Evolutionary conservation across 768 basidiomycete species (phyloP), one percentile per base, ranked within the genome.

Genomic region (Galerina sulciceps): DNA sequence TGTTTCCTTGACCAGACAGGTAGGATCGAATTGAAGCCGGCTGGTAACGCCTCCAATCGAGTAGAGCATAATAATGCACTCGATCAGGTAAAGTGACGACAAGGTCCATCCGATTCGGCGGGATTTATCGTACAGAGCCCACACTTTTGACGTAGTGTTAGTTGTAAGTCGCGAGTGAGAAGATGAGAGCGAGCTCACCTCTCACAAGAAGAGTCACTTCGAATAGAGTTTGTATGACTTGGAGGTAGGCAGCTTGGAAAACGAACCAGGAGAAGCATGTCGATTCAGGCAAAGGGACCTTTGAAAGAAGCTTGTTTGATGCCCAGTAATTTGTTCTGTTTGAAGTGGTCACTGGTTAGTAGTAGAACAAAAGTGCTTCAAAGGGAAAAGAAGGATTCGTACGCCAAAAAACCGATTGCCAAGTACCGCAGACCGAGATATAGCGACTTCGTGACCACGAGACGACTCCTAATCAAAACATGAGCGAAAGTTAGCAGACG

Each of bases 181-280:
- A 50, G 38, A 43, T 8, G 31, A 23, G 43, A 43, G 40, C 4
- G n/a, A n/a, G n/a, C 4, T 22, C 23, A 53, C 58, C 58, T 53
- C 58, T 53, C 13, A 53, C 52, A 22, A 59, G 20, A 15, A 59
- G 37, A 40, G 53, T 59, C 20, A 53, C 23, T 23, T 59, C 58
- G 37, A 53, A 59, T 22, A 53, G 40, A 23, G 40, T 40, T 18
- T 45, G 23, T 15, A 53, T 36, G 17, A 40, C 22, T 31, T 53
- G 51, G 9, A 47, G 20, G 26, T 53, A 59, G 1, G 58, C 42
- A 18, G 51, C 41, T 45, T 59, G 58, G 38, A 46, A 59, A 31
- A 31, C 34, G 51, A 59, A 59, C 58, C 58, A 59, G 3, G 44
- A 31, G 14, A 43, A 20, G 26, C 58, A 59, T 18, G 43, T 48